Percentiles rank a stretch among this genome's conserved stretches.
Conservation (phyloP, 1,139 yeast genomes). For the Ogataea hybrid region DNA sequence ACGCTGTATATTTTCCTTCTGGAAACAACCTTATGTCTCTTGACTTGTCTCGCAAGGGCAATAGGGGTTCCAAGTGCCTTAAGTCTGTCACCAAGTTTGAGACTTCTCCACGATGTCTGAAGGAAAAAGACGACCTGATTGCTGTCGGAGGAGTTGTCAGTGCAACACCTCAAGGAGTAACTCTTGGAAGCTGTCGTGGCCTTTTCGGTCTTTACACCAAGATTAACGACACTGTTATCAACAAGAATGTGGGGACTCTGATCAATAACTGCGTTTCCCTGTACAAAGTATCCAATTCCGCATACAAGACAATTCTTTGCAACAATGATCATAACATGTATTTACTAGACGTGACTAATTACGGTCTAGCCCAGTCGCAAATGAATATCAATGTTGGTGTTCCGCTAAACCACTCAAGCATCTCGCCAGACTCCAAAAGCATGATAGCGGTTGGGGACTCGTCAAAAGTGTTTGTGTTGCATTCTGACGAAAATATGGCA, state of each 20-base stretch:
- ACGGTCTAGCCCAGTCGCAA: slow-evolving; percentile 38
- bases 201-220: slow-evolving; percentile 57
- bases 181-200: slow-evolving; percentile 46
- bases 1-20: slow-evolving; percentile 48
- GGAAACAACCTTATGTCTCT: slow-evolving; percentile 40
- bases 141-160: slow-evolving; percentile 68
- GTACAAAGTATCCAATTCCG: slow-evolving; percentile 38
- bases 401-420: slow-evolving; percentile 58
- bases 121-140: slow-evolving; percentile 54
- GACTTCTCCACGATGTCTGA: slow-evolving; percentile 69
- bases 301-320: slow-evolving; percentile 63
- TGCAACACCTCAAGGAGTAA: slow-evolving; percentile 17
- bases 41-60: slow-evolving; percentile 38
- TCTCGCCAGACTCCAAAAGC: slow-evolving; percentile 55
- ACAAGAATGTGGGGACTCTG: slow-evolving; percentile 69
- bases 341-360: slow-evolving; percentile 52
- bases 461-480: slow-evolving; percentile 47
- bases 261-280: slow-evolving; percentile 82
- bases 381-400: slow-evolving; percentile 45
- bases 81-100: slow-evolving; percentile 41
- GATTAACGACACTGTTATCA: slow-evolving; percentile 43
- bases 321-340: slow-evolving; percentile 79
- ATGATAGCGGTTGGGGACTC: slow-evolving; percentile 62
- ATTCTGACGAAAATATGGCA: slow-evolving; percentile 38
- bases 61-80: slow-evolving; percentile 30